Evolutionary conservation across 257 asterid species (phyloP).

Genomic region (Primulina huaijiensis): DNA sequence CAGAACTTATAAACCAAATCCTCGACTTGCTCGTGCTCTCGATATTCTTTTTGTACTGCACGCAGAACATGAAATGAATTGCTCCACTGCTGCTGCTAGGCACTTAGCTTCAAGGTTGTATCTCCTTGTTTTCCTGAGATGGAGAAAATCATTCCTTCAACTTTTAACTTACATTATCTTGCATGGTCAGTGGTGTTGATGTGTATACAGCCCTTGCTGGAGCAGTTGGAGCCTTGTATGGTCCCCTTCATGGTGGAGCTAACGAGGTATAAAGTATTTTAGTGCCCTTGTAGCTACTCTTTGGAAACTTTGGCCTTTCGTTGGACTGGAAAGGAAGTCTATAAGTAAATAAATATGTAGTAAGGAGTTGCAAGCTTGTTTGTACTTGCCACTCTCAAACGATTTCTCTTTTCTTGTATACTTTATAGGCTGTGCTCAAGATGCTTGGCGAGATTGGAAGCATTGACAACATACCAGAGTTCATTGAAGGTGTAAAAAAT

Average conservation of each 20-base stretch:
- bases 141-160: slow-evolving; percentile 11
- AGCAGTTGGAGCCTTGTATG: slow-evolving; percentile 99
- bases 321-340: slow-evolving; percentile 7
- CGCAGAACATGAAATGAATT: slow-evolving; percentile 99
- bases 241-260: slow-evolving; percentile 99
- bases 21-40: slow-evolving; percentile 95
- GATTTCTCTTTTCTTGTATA: slow-evolving; percentile 18
- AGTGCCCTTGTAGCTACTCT: slow-evolving; percentile 14
- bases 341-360: neutral
- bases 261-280: slow-evolving; percentile 65
- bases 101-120: slow-evolving; percentile 94
- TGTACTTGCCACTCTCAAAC: neutral
- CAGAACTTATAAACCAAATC: slow-evolving; percentile 84
- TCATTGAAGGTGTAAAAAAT: slow-evolving; percentile 94
- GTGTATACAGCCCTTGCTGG: slow-evolving; percentile 98
- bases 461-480: slow-evolving; percentile 80
- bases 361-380: slow-evolving; percentile 13
- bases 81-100: slow-evolving; percentile 98
- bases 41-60: slow-evolving; percentile 92
- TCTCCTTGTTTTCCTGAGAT: slow-evolving; percentile 22
- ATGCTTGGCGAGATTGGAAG: slow-evolving; percentile 96
- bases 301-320: slow-evolving; percentile 5
- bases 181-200: slow-evolving; percentile 86
- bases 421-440: slow-evolving; percentile 89
- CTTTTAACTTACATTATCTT: slow-evolving; percentile 21